Conservation (phyloP, 2,329 filamentous ascomycete genomes). For the Orbilia oligospora region DNA sequence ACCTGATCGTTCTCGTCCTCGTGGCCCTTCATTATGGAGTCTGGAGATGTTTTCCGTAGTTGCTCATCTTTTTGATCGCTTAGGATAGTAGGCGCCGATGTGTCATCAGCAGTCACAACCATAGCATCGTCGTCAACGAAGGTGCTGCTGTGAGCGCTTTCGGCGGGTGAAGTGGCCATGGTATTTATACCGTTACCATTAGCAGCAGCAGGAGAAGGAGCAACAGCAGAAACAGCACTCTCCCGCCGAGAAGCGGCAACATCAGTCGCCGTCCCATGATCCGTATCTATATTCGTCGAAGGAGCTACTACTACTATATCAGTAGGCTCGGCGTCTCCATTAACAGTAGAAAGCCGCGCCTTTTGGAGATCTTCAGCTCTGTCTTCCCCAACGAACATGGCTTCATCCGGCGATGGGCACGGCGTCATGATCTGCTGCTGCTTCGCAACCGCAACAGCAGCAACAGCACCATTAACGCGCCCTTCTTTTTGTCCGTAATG, state of each 20-base stretch:
- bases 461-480: conserved; percentile 42
- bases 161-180: conserved; percentile 32
- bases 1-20: conserved; percentile 22
- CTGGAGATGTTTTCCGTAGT: conserved; percentile 2
- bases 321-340: conserved; percentile 13
- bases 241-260: not conserved
- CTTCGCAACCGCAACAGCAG: not conserved
- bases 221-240: conserved; percentile 6
- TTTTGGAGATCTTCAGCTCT: conserved; percentile 4
- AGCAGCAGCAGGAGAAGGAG: no score
- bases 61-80: not conserved
- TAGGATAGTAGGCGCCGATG: conserved; percentile 23
- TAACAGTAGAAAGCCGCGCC: conserved; percentile 22
- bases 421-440: conserved; percentile 52
- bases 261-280: conserved; percentile 19
- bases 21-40: conserved; percentile 1
- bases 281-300: conserved; percentile 25
- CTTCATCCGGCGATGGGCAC: conserved; percentile 60
- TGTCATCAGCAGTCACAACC: conserved; percentile 13
- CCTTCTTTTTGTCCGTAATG: conserved; percentile 40
- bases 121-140: conserved; percentile 11
- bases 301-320: conserved; percentile 4
- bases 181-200: conserved; percentile 14
- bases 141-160: conserved; percentile 35
- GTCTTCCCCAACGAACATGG: conserved; percentile 55